Percentiles rank a stretch among this genome's conserved stretches.
Evolutionary conservation across 345 rosid species (phyloP).

Genomic region (Sisymbrium irio): DNA sequence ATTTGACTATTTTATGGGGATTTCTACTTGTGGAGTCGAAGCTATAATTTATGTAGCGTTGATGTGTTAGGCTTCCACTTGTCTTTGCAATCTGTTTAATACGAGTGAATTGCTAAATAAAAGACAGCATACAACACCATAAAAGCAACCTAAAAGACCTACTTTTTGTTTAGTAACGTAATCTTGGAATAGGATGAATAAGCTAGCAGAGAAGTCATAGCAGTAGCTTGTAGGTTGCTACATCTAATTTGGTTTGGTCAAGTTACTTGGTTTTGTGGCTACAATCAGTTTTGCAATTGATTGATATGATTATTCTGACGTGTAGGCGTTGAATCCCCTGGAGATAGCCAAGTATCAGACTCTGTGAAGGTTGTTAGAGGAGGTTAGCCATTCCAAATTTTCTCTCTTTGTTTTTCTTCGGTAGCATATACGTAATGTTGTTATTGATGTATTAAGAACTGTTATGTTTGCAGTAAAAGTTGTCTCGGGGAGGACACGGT

Average conservation of each 20-base stretch:
- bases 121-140: neutral
- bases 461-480: slow-evolving; percentile 73
- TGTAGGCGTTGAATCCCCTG: slow-evolving; percentile 50
- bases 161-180: neutral
- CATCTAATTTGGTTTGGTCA: neutral
- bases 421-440: slow-evolving; percentile 7
- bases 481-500: slow-evolving; percentile 81
- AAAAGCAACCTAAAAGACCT: slow-evolving; percentile 10
- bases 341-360: slow-evolving; percentile 39
- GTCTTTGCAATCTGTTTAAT: neutral
- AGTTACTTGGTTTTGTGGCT: neutral
- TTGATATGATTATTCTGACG: slow-evolving; percentile 17
- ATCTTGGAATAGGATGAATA: neutral
- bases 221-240: neutral
- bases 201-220: neutral
- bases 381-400: slow-evolving; percentile 54
- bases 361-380: slow-evolving; percentile 81
- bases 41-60: neutral
- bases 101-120: neutral
- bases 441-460: slow-evolving; percentile 30
- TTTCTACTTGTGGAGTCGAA: neutral
- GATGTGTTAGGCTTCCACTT: neutral
- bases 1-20: neutral
- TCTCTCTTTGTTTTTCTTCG: slow-evolving; percentile 13
- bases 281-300: neutral